phyloP scores from a whole-genome alignment of 163 green algal species.

The Picocystis sp. region DNA sequence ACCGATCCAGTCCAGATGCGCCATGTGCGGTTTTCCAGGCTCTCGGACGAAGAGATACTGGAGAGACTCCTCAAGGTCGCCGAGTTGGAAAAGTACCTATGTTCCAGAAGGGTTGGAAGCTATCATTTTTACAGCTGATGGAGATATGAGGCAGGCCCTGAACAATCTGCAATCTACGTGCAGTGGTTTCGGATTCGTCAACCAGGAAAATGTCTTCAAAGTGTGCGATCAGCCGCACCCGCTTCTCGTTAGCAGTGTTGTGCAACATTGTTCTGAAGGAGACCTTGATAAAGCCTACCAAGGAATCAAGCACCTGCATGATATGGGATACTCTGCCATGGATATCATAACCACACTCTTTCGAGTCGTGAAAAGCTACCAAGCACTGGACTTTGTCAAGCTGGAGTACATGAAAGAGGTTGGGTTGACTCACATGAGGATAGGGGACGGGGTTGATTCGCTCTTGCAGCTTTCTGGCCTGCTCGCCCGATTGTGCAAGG shows the following conservation, averaged over 20 bases:
- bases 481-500: slow-evolving; percentile 67
- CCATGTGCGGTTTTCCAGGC: slow-evolving; percentile 78
- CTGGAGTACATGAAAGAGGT: slow-evolving; percentile 94
- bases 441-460: slow-evolving; percentile 68
- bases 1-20: slow-evolving; percentile 47
- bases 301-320: slow-evolving; percentile 23
- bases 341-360: slow-evolving; percentile 98
- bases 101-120: slow-evolving; percentile 73
- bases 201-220: slow-evolving; percentile 79
- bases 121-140: slow-evolving; percentile 94
- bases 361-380: slow-evolving; percentile 65
- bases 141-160: slow-evolving; percentile 93
- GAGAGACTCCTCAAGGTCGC: slow-evolving; percentile 56
- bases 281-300: slow-evolving; percentile 62
- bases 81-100: slow-evolving; percentile 47
- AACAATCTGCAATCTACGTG: slow-evolving; percentile 84
- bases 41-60: slow-evolving; percentile 75
- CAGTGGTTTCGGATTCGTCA: slow-evolving; percentile 80
- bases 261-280: slow-evolving; percentile 42
- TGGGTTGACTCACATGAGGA: slow-evolving; percentile 84
- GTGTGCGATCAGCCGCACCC: slow-evolving; percentile 98
- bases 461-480: slow-evolving; percentile 69
- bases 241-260: slow-evolving; percentile 53
- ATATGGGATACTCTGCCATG: slow-evolving; percentile 12
- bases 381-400: slow-evolving; percentile 88